These are phyloP conservation scores for Trypanosoma melophagium DNA, from an alignment of 208 protist species.

Conservation along the genomic window DNA sequence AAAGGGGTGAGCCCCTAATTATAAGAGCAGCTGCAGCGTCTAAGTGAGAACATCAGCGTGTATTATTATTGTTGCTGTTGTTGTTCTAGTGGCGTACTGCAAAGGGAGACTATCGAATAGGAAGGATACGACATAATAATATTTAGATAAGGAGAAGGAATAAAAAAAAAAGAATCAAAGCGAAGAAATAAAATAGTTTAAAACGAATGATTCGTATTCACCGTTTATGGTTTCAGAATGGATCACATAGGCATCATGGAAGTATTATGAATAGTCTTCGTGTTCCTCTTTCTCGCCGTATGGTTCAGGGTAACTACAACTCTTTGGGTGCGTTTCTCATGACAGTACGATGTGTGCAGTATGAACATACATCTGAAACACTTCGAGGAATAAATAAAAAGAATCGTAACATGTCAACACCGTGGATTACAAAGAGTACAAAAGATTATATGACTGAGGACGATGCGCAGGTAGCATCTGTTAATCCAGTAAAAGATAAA, in stretches of 20 bases:
- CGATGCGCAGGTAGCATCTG: conserved; percentile 37
- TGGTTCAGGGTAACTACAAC: neutral
- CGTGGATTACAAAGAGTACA: conserved; percentile 86
- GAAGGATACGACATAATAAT: no score
- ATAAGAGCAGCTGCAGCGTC: no score
- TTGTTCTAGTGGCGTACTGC: no score
- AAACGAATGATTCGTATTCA: conserved; percentile 26
- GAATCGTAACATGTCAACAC: conserved; percentile 33
- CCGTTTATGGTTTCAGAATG: conserved; percentile 11
- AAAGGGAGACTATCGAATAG: no score
- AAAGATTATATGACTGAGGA: conserved; percentile 86
- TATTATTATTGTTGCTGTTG: no score
- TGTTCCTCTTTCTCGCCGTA: conserved; percentile 3
- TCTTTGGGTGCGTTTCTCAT: conserved; percentile 14
- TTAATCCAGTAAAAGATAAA: conserved; percentile 31
- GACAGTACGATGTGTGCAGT: conserved; percentile 48
- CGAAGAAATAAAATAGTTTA: neutral
- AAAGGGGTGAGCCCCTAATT: no score
- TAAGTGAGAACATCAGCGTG: no score
- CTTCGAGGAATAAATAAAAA: conserved; percentile 70
- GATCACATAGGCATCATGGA: neutral
- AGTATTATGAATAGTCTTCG: neutral
- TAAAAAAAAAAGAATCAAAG: neutral
- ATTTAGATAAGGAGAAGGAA: neutral
- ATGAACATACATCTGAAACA: conserved; percentile 69